These are phyloP conservation scores for Ganoderma sinense DNA, from an alignment of 1,284 basidiomycete species.

Conservation along the genomic window DNA sequence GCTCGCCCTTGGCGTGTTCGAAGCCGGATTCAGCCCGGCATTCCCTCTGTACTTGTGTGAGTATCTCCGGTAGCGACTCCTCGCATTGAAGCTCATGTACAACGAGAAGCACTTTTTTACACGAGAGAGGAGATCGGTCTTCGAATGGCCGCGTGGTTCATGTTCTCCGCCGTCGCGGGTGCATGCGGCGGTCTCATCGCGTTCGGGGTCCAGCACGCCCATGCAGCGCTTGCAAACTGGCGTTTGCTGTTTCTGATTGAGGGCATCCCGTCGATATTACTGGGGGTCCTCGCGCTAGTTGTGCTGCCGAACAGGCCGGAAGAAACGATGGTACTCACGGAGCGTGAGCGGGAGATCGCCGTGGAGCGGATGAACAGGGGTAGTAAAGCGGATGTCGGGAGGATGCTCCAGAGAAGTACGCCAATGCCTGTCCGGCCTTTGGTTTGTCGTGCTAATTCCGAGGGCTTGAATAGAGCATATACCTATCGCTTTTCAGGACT, in stretches of 20 bases:
- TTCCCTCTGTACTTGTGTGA: constrained; percentile 80
- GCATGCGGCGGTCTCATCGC: constrained; percentile 81
- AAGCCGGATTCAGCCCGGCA: constrained; percentile 76
- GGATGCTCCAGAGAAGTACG: constrained; percentile 71
- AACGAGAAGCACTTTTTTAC: constrained; percentile 71
- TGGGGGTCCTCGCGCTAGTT: constrained; percentile 71
- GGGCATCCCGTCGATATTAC: constrained; percentile 73
- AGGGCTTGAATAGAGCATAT: constrained; percentile 58
- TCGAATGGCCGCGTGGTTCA: constrained; percentile 80
- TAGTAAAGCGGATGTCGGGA: constrained; percentile 68
- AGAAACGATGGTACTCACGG: constrained; percentile 72
- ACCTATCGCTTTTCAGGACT: constrained; percentile 71
- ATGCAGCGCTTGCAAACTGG: constrained; percentile 63
- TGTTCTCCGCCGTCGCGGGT: constrained; percentile 80
- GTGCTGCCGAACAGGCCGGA: constrained; percentile 84
- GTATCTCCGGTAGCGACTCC: constrained; percentile 37
- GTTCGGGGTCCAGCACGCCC: constrained; percentile 70
- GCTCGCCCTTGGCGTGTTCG: constrained; percentile 71
- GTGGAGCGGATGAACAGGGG: constrained; percentile 78
- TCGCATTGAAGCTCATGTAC: not conserved
- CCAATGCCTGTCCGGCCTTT: not conserved
- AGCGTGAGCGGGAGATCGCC: constrained; percentile 77
- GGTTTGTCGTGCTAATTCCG: not conserved
- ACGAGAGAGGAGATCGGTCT: constrained; percentile 76
- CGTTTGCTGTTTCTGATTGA: constrained; percentile 81